Percentiles rank a stretch among this genome's conserved stretches.
phyloP scores from a whole-genome alignment of 169 alveolate species.

The Amoebophrya sp. region DNA sequence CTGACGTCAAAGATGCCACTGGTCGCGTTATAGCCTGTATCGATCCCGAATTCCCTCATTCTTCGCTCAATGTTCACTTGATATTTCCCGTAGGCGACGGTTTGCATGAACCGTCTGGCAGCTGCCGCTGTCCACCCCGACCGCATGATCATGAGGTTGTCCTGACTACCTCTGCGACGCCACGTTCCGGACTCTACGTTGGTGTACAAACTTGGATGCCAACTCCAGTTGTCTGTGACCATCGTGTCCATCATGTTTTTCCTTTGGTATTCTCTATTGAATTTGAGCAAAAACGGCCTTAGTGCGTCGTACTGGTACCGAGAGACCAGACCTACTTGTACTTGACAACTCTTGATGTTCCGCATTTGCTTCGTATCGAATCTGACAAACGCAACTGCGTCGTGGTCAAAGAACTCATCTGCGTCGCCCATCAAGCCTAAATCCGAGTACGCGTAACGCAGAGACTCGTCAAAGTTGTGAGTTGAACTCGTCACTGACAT shows the following conservation, averaged over 20 bases:
- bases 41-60: background rate
- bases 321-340: background rate
- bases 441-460: background rate
- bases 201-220: background rate
- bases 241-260: background rate
- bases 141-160: background rate
- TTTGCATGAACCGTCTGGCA: background rate
- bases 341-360: background rate
- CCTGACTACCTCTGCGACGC: background rate
- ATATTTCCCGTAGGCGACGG: background rate
- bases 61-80: background rate
- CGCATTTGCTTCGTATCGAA: background rate
- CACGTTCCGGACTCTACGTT: background rate
- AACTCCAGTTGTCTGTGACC: background rate
- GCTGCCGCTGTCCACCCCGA: background rate
- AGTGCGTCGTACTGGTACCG: constrained; percentile 26
- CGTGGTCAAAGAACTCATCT: background rate
- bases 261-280: background rate
- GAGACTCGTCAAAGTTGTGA: constrained; percentile 16
- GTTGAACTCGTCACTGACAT: background rate
- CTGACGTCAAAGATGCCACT: background rate
- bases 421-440: background rate
- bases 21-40: background rate
- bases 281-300: background rate
- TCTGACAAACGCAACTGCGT: background rate